A percentile compares a stretch with the other conserved stretches of the same genome.
phyloP scores from a whole-genome alignment of 805 yeast genomes.

The Suhomyces vadensis region DNA sequence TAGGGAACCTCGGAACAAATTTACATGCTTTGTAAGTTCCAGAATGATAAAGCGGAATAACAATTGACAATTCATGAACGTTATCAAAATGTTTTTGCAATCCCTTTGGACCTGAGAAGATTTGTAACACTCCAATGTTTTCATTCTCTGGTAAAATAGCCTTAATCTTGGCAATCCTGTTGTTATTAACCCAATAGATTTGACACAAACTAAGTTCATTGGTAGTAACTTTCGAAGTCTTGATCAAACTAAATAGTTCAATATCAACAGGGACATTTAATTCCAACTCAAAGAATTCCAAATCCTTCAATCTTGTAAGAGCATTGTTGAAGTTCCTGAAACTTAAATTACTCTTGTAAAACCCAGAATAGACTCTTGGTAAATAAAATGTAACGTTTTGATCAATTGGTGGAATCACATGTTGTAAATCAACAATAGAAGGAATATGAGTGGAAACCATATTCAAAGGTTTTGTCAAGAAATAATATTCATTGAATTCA shows the following conservation, averaged over 20 bases:
- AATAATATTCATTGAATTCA: constrained; percentile 59
- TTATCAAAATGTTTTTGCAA: constrained; percentile 55
- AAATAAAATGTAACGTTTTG: constrained; percentile 73
- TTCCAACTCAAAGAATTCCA: constrained; percentile 79
- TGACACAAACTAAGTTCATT: constrained; percentile 71
- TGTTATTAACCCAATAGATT: constrained; percentile 61
- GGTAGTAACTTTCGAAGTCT: constrained; percentile 51
- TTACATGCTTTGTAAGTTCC: constrained; percentile 64
- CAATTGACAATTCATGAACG: constrained; percentile 67
- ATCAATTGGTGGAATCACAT: constrained; percentile 80
- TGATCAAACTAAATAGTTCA: constrained; percentile 61
- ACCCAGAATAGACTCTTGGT: constrained; percentile 87
- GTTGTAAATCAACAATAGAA: constrained; percentile 74
- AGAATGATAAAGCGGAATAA: constrained; percentile 71
- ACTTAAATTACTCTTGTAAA: constrained; percentile 57
- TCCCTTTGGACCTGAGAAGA: constrained; percentile 71
- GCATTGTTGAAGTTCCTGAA: constrained; percentile 74
- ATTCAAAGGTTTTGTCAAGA: constrained; percentile 72
- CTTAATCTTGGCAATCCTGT: constrained; percentile 73
- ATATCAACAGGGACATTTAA: constrained; percentile 68
- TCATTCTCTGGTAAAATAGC: constrained; percentile 74
- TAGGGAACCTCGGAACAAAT: constrained; percentile 72
- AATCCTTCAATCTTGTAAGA: constrained; percentile 66
- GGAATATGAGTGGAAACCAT: constrained; percentile 88
- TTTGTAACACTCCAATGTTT: constrained; percentile 67